Conservation (phyloP, 495 filamentous ascomycete species). For the Mycothermus thermophilus region DNA sequence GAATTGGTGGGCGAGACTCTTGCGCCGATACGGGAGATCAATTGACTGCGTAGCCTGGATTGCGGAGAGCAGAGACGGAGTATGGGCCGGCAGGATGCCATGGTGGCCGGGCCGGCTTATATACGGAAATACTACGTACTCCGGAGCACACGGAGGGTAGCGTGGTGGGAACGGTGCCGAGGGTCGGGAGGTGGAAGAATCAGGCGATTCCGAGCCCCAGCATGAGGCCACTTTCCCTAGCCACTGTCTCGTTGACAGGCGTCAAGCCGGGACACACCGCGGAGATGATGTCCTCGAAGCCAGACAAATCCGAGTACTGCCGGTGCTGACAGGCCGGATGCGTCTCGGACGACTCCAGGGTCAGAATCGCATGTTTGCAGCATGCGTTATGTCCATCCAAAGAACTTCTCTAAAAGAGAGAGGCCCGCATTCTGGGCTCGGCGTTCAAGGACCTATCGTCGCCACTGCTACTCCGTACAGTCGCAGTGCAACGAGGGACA, state of each 20-base stretch:
- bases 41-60: slow-evolving; percentile 12
- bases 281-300: background rate
- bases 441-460: too few relatives aligned
- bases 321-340: background rate
- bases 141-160: too few relatives aligned
- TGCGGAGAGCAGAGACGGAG: slow-evolving; percentile 17
- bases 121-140: background rate
- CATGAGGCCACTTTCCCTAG: slow-evolving; percentile 20
- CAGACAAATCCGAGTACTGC: background rate
- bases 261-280: slow-evolving; percentile 1
- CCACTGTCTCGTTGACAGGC: too few relatives aligned
- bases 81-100: slow-evolving; percentile 13
- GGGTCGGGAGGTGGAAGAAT: too few relatives aligned
- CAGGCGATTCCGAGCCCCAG: slow-evolving; percentile 12
- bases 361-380: slow-evolving; percentile 17
- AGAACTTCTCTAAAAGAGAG: too few relatives aligned
- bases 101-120: slow-evolving; percentile 7
- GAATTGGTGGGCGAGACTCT: background rate
- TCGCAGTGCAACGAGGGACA: too few relatives aligned
- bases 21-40: slow-evolving; percentile 3
- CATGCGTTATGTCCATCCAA: too few relatives aligned
- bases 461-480: too few relatives aligned
- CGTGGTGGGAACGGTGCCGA: too few relatives aligned
- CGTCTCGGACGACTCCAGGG: slow-evolving; percentile 13
- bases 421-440: too few relatives aligned